Evolutionary conservation across 257 asterid genomes (phyloP).

Genomic region (Anisodus acutangulus): DNA sequence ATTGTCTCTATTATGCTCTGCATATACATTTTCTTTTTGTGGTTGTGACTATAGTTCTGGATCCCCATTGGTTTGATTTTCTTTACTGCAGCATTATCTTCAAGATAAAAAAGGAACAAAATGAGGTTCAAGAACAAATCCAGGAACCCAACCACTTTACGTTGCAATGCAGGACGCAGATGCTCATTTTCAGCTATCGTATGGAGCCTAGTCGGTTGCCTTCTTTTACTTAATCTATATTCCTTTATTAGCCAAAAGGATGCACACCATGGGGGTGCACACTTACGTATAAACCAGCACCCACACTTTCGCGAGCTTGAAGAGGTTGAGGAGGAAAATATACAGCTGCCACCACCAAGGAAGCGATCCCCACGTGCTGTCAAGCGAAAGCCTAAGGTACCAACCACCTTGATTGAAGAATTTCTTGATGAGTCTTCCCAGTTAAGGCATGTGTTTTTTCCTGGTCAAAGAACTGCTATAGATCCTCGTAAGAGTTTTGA

Average conservation of each 20-base stretch:
- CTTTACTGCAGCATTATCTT: conserved; percentile 59
- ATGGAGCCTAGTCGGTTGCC: conserved; percentile 72
- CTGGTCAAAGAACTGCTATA: conserved; percentile 57
- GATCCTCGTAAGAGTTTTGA: conserved; percentile 60
- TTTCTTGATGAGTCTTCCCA: conserved; percentile 89
- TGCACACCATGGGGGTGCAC: conserved; percentile 39
- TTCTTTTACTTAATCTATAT: conserved; percentile 67
- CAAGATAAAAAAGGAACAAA: conserved; percentile 61
- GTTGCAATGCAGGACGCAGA: conserved; percentile 87
- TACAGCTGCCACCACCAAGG: conserved; percentile 79
- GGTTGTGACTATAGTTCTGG: conserved; percentile 49
- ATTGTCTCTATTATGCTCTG: conserved; percentile 11
- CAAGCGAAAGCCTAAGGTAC: conserved; percentile 75
- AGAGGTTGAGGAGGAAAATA: conserved; percentile 81
- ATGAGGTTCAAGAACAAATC: conserved; percentile 78
- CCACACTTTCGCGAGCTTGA: conserved; percentile 65
- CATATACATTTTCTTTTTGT: conserved; percentile 19
- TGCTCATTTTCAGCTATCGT: conserved; percentile 53
- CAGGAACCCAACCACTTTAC: conserved; percentile 67
- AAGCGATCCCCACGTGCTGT: conserved; percentile 89
- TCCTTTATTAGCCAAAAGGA: conserved; percentile 47
- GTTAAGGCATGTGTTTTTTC: conserved; percentile 82
- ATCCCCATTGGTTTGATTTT: conserved; percentile 50
- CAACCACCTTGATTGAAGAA: conserved; percentile 75
- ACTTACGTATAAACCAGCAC: conserved; percentile 36